Base-by-base conservation (phyloP, 805 yeast species). In the Starmera pachycereana region DNA sequence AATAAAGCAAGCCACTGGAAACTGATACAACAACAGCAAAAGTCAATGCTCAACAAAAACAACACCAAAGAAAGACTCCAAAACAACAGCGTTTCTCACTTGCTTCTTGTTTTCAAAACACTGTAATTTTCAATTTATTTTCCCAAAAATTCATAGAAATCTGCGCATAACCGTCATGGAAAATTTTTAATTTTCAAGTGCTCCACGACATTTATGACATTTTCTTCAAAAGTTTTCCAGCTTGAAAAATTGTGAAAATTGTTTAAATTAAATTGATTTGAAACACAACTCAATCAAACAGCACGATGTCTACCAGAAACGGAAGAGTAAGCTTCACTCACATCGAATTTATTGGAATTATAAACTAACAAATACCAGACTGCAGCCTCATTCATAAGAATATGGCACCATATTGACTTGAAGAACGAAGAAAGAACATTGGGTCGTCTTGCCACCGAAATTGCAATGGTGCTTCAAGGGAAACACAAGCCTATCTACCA, bases 401-500 rank as follows among this genome's bases (percentile, higher is more conserved):
- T 81, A 34, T 92, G 99, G 99, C 97, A 90, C 58, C 96, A 89
- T 57, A 84, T 92, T 30, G 97, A 94, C 58, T 73, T 87, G 30
- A 85, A 95, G 12, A 71, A 76, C 37, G 98, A 92, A 40, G 63
- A 69, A 31, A 75, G 98, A 54, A 80, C 97, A 0, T 63, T 92
- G 37, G 99, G 99, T 57, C 81, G 97, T 57, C 61, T 92, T 42
- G 97, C 99, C 4, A 71, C 95, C 1, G 72, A 80, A 42, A 88
- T 92, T 41, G 97, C 98, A 22, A 69, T 78, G 28, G 79, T 92
- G 0, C 70, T 92, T 33, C 87, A 85, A 63, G 99, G 99, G n/a
- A 92, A 92, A 61, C 97, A 92, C 66, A 92, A 92, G 68, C 99
- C 99, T 4, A 74, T 87, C 0, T 81, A 65, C 48, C 86, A 88